Evolutionary conservation across 169 alveolate genomes (phyloP), one percentile per base, ranked within the genome.

Genomic region (Plasmodium vinckei): DNA sequence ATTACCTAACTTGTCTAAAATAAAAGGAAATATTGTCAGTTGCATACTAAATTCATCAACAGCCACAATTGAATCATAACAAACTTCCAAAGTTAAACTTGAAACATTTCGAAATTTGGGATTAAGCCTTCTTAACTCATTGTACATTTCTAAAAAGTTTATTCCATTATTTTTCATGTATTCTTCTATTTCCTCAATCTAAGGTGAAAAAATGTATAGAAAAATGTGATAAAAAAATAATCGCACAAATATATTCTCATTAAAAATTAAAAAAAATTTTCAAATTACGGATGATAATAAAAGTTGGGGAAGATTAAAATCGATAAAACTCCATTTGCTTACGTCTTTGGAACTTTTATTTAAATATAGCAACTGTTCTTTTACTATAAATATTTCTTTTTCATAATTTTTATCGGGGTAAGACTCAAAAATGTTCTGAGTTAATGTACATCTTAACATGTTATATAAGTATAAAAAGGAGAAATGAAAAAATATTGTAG

Each of bases 391-490:
- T 69, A 86, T 86, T 64, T 46, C 87, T 49, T 59, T 59, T 64
- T 72, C 42, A 59, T 70, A 86, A 25, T 49, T 86, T 12, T 86
- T 68, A 59, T 86, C 91, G 13, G 23, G 71, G 17, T 70, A 61
- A 12, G 73, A 47, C 15, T 69, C 77, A 63, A 86, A 86, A 13
- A 54, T 57, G 0, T 68, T 19, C 57, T 69, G 69, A 13, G 91
- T 86, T 39, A 86, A 72, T 10, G 91, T 68, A 33, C 91, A 86
- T 17, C 70, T 70, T 21, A 86, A 60, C 1, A 72, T 64, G 47
- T 86, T 86, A 42, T 86, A 86, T 44, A 86, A 72, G 33, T 86
- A 86, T 39, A 86, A 63, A 46, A 86, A 51, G 6, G 91, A 49
- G 42, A 86, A 86, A 56, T 86, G 44, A 15, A 39, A 56, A 49